Percentiles rank a stretch among this genome's conserved stretches.
Evolutionary conservation across 1,284 basidiomycete genomes (phyloP).

Genomic region (Hemileia vastatrix): DNA sequence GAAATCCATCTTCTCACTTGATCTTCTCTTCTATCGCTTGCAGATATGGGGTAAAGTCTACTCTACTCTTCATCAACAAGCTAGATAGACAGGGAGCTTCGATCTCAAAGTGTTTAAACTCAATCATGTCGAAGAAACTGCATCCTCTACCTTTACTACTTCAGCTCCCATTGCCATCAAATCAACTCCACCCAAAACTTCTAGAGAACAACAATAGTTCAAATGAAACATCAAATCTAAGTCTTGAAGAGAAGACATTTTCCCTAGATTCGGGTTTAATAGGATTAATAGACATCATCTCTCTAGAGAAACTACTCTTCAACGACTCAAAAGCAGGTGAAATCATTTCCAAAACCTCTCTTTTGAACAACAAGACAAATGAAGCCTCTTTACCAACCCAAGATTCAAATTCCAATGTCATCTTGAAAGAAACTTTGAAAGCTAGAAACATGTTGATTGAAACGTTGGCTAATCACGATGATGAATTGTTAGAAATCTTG

Average conservation of each 20-base stretch:
- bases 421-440: slow-evolving; percentile 55
- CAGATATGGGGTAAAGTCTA: slow-evolving; percentile 66
- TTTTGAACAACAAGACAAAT: slow-evolving; percentile 15
- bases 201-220: too few relatives aligned
- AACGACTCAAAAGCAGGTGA: slow-evolving; percentile 34
- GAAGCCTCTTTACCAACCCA: not conserved
- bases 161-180: slow-evolving; percentile 67
- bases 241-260: too few relatives aligned
- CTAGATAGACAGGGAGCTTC: slow-evolving; percentile 74
- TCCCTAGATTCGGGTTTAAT: too few relatives aligned
- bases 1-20: too few relatives aligned
- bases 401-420: slow-evolving; percentile 50
- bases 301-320: slow-evolving; percentile 31
- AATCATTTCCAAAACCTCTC: slow-evolving; percentile 15
- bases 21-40: not conserved
- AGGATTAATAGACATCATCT: too few relatives aligned
- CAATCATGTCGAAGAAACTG: slow-evolving; percentile 60
- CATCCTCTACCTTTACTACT: slow-evolving; percentile 64
- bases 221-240: too few relatives aligned
- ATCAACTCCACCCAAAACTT: too few relatives aligned
- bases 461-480: slow-evolving; percentile 66
- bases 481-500: slow-evolving; percentile 63
- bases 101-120: slow-evolving; percentile 58
- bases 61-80: slow-evolving; percentile 77
- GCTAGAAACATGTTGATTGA: slow-evolving; percentile 65